phyloP scores from a whole-genome alignment of 2,329 filamentous ascomycete genomes.

The Claviceps cyperi region DNA sequence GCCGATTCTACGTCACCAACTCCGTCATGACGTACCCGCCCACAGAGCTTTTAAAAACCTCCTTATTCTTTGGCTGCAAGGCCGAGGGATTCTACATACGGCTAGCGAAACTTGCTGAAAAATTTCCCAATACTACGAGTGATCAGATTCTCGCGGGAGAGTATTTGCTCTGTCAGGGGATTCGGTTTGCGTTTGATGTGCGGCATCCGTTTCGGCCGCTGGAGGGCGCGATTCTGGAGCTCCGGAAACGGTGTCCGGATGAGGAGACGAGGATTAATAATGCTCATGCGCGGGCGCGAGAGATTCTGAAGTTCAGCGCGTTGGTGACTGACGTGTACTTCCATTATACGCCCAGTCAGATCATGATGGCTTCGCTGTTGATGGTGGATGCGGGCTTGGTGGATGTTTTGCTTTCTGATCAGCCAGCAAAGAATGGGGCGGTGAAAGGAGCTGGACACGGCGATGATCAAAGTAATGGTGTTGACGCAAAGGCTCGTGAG shows the following conservation, averaged over 20 bases:
- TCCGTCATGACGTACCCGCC: conserved; percentile 94
- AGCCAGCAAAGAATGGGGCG: conserved; percentile 13
- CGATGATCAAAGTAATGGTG: too few species aligned
- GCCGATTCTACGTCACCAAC: conserved; percentile 91
- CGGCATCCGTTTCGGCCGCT: conserved; percentile 79
- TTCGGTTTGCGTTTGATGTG: conserved; percentile 88
- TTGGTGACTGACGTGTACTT: conserved; percentile 93
- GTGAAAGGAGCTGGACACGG: too few species aligned
- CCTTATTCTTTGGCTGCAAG: conserved; percentile 86
- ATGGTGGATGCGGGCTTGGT: conserved; percentile 56
- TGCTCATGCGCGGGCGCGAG: conserved; percentile 60
- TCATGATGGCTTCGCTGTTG: conserved; percentile 70
- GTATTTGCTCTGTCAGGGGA: conserved; percentile 80
- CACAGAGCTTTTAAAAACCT: conserved; percentile 75
- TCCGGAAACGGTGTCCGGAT: conserved; percentile 52
- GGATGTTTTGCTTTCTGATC: conserved; percentile 28
- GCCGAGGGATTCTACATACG: conserved; percentile 72
- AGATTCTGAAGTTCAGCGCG: conserved; percentile 63
- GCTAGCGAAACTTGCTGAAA: conserved; percentile 48
- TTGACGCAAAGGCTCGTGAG: conserved; percentile 17
- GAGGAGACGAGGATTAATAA: conserved; percentile 37
- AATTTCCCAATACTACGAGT: conserved; percentile 54
- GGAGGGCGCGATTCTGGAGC: conserved; percentile 74
- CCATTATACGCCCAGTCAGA: conserved; percentile 86
- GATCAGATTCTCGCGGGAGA: conserved; percentile 84